Conservation (phyloP, 805 yeast genomes). For the Cyberlindnera euphorbiiphila region DNA sequence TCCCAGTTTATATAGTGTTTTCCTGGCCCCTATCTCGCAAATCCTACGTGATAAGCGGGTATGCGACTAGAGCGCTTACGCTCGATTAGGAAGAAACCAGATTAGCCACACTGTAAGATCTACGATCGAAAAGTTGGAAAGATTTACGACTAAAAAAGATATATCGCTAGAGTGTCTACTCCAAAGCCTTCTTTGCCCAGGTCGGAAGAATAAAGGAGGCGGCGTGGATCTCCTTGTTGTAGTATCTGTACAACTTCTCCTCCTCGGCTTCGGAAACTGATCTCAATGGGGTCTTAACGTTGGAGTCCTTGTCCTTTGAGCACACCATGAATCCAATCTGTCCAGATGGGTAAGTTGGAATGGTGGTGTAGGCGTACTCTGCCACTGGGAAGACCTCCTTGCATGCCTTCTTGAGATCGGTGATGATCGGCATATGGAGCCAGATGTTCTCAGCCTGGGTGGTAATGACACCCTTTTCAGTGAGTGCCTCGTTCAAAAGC, state of each 20-base stretch:
- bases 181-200: conserved; percentile 66
- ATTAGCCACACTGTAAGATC: too few relatives aligned
- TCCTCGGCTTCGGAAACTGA: conserved; percentile 59
- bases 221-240: conserved; percentile 76
- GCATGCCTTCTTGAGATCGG: conserved; percentile 79
- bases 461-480: conserved; percentile 85
- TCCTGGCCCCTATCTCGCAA: background rate
- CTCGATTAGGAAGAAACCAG: too few relatives aligned
- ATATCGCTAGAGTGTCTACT: too few relatives aligned
- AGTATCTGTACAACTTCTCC: conserved; percentile 66
- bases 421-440: conserved; percentile 83
- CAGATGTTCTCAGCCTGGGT: conserved; percentile 96
- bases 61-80: background rate
- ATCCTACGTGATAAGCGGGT: background rate
- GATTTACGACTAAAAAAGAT: too few relatives aligned
- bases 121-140: too few relatives aligned
- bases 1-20: background rate
- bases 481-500: conserved; percentile 80
- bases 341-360: conserved; percentile 97
- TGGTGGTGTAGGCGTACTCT: conserved; percentile 85
- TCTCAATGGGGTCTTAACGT: conserved; percentile 69
- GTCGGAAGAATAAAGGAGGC: conserved; percentile 91
- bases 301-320: conserved; percentile 62
- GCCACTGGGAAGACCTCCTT: conserved; percentile 84
- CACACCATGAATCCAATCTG: conserved; percentile 98